A percentile compares a stretch with the other conserved stretches of the same genome.
Evolutionary conservation across 2,329 filamentous ascomycete species (phyloP).

Genomic region (Colletotrichum eremochloae): DNA sequence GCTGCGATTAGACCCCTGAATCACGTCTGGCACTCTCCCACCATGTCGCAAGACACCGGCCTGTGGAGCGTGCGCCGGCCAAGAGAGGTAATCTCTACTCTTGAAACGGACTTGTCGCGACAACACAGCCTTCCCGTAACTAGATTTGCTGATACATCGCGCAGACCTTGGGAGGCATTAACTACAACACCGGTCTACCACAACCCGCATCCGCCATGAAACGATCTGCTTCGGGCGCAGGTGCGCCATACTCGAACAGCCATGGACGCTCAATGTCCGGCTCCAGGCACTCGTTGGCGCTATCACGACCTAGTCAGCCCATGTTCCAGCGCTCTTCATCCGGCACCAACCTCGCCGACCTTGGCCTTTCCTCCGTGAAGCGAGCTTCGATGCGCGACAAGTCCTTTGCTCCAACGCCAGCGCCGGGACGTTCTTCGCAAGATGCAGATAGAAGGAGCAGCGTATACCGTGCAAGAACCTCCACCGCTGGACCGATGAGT

Average conservation of each 20-base stretch:
- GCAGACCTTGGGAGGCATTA: conserved; percentile 89
- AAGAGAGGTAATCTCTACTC: conserved; percentile 77
- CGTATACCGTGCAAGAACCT: conserved; percentile 79
- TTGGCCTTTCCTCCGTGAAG: conserved; percentile 86
- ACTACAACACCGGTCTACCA: conserved; percentile 85
- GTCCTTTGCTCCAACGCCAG: conserved; percentile 45
- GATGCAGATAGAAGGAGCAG: conserved; percentile 81
- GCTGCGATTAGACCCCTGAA: conserved; percentile 23
- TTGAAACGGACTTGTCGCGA: conserved; percentile 8
- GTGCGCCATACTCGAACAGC: conserved; percentile 73
- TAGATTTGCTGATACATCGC: conserved; percentile 27
- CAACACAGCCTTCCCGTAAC: not conserved
- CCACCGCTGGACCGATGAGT: conserved; percentile 73
- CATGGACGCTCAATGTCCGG: conserved; percentile 87
- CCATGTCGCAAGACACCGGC: conserved; percentile 88
- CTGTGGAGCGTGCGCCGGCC: conserved; percentile 93
- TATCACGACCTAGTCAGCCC: conserved; percentile 86
- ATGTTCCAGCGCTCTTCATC: conserved; percentile 89
- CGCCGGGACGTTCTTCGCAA: conserved; percentile 60
- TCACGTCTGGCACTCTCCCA: conserved; percentile 44
- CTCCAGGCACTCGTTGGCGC: conserved; percentile 86
- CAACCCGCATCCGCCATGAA: conserved; percentile 95
- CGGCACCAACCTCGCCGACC: conserved; percentile 82
- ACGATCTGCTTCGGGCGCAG: conserved; percentile 84
- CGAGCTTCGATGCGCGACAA: conserved; percentile 86